Conservation (phyloP, 768 basidiomycete species). For the Suillus sp. region DNA sequence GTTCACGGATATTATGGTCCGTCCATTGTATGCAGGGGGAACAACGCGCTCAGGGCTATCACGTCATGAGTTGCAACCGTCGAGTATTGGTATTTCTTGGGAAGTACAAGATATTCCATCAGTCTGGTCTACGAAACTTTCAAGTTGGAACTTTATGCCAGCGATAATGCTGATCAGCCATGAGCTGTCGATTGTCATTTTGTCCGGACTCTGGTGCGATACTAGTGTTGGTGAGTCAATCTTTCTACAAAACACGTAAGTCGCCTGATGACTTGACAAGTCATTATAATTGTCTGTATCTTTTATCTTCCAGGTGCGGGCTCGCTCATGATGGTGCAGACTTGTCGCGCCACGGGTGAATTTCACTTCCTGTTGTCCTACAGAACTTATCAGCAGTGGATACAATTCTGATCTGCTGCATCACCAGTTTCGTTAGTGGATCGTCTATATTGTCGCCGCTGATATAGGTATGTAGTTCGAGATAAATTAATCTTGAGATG, state of each 20-base stretch:
- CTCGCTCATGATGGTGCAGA: constrained; percentile 43
- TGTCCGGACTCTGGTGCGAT: constrained; percentile 65
- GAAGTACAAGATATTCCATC: neutral
- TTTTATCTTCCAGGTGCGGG: neutral
- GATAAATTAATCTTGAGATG: neutral
- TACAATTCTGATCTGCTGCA: constrained; percentile 72
- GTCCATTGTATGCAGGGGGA: constrained; percentile 53
- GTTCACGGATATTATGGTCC: neutral
- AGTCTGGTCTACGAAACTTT: constrained; percentile 46
- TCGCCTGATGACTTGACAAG: constrained; percentile 63
- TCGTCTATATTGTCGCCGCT: constrained; percentile 53
- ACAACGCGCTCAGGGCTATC: constrained; percentile 45
- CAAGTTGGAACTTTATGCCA: constrained; percentile 46
- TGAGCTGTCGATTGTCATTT: constrained; percentile 35
- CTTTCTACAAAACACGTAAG: constrained; percentile 47
- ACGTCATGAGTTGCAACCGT: constrained; percentile 62
- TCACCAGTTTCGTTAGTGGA: constrained; percentile 51
- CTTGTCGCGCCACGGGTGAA: constrained; percentile 57
- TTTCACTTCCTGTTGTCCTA: constrained; percentile 70
- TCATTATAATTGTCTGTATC: constrained; percentile 59
- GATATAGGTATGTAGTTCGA: constrained; percentile 50
- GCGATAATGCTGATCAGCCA: constrained; percentile 40
- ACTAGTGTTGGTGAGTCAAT: constrained; percentile 56
- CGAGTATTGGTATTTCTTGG: constrained; percentile 40
- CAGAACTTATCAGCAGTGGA: constrained; percentile 74